Evolutionary conservation across 208 protist species (phyloP).

Genomic region (Trypanosoma avium): DNA sequence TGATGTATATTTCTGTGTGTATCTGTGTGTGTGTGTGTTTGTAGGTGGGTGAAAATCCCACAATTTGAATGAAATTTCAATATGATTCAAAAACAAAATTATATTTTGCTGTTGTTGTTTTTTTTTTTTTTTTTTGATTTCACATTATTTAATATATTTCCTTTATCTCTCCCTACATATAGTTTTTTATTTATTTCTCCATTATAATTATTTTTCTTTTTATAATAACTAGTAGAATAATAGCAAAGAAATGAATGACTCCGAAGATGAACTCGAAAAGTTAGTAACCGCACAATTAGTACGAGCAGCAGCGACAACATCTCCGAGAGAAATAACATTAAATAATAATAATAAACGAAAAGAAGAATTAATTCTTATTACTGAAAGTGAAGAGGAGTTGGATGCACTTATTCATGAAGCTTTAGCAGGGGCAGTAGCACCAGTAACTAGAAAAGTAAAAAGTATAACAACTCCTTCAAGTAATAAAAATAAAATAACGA

Average conservation of each 20-base stretch:
- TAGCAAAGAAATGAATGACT: too few relatives aligned
- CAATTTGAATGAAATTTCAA: neutral
- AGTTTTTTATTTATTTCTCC: too few relatives aligned
- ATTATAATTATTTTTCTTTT: too few relatives aligned
- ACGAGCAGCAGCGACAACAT: neutral
- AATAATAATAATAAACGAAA: neutral
- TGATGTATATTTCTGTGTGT: too few relatives aligned
- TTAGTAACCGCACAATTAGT: constrained; percentile 15
- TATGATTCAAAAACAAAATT: neutral
- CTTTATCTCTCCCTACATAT: too few relatives aligned
- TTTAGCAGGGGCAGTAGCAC: neutral
- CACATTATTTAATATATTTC: constrained; percentile 9
- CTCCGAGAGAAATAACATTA: neutral
- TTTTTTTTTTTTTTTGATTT: neutral
- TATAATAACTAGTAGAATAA: neutral
- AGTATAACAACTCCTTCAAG: too few relatives aligned
- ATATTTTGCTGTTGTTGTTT: neutral
- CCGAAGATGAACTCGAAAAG: constrained; percentile 25
- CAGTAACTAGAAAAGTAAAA: neutral
- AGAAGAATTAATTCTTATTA: neutral
- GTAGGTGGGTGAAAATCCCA: too few relatives aligned
- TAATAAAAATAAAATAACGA: too few relatives aligned
- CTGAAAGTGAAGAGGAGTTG: constrained; percentile 14
- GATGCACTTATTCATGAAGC: constrained; percentile 15
- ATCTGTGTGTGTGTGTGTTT: too few relatives aligned